These are phyloP conservation scores for Penicillium psychrofluorescens DNA, from an alignment of 495 filamentous ascomycete species.

Conservation along the genomic window DNA sequence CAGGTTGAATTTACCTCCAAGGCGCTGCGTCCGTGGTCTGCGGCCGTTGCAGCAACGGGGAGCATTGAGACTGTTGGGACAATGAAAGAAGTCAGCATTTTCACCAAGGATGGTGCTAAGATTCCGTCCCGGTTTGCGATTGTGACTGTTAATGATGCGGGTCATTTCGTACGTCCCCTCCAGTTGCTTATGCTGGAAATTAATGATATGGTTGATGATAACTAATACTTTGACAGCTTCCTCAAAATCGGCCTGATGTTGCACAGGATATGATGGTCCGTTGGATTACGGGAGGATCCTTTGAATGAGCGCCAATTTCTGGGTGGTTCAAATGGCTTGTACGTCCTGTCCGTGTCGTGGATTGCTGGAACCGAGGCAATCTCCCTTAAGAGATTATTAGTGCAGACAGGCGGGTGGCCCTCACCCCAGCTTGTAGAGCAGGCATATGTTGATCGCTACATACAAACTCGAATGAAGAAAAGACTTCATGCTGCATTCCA, in stretches of 20 bases:
- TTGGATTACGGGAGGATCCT: constrained; percentile 22
- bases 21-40: constrained; percentile 25
- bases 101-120: not conserved
- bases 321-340: too few relatives aligned
- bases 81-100: constrained; percentile 14
- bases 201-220: not conserved
- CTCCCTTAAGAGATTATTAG: too few relatives aligned
- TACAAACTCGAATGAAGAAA: too few relatives aligned
- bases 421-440: too few relatives aligned
- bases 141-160: constrained; percentile 19
- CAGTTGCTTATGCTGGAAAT: not conserved
- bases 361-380: too few relatives aligned
- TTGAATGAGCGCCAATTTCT: constrained; percentile 7
- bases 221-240: constrained; percentile 14
- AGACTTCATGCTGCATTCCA: too few relatives aligned
- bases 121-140: constrained; percentile 16
- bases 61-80: constrained; percentile 9
- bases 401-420: too few relatives aligned
- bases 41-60: constrained; percentile 12
- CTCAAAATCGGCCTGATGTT: constrained; percentile 28
- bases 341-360: too few relatives aligned
- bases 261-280: constrained; percentile 27
- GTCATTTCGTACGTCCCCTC: constrained; percentile 16
- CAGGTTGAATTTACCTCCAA: constrained; percentile 34
- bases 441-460: too few relatives aligned